Evolutionary conservation across 2,329 filamentous ascomycete species (phyloP).

Genomic region (Microsporum ferrugineum): DNA sequence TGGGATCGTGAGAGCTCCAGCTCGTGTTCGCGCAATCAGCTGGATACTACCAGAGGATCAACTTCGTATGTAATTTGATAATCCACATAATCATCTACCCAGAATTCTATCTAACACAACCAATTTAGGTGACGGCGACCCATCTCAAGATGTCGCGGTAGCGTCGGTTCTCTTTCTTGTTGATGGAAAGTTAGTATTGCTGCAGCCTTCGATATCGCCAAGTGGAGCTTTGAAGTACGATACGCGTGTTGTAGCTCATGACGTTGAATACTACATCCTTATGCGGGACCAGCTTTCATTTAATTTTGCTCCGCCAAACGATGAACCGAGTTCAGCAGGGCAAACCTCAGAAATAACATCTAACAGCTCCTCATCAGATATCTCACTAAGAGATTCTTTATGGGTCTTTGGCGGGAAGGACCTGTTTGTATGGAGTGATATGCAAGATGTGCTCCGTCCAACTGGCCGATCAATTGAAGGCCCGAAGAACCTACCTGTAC

Average conservation of each 20-base stretch:
- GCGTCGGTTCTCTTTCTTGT: conserved; percentile 94
- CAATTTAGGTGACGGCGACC: conserved; percentile 62
- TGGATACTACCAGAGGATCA: conserved; percentile 93
- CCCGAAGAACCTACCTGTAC: conserved; percentile 61
- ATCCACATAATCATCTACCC: conserved; percentile 11
- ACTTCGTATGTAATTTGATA: conserved; percentile 44
- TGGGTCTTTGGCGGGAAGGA: conserved; percentile 89
- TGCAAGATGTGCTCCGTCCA: conserved; percentile 68
- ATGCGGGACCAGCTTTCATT: conserved; percentile 68
- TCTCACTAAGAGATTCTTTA: conserved; percentile 68
- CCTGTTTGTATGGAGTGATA: conserved; percentile 78
- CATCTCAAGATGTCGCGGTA: conserved; percentile 85
- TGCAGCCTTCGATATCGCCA: conserved; percentile 75
- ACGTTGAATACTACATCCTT: conserved; percentile 87
- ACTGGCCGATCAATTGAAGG: conserved; percentile 50
- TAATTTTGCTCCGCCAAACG: conserved; percentile 37
- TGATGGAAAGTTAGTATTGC: conserved; percentile 85
- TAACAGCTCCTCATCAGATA: conserved; percentile 32
- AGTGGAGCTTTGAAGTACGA: conserved; percentile 87
- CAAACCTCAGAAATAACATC: conserved; percentile 30
- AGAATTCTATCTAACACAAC: background rate
- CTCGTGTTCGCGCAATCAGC: conserved; percentile 80
- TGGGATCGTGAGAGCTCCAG: conserved; percentile 87
- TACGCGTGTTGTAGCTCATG: conserved; percentile 92
- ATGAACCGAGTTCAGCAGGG: conserved; percentile 40